Conservation (phyloP, 352 stramenopile species). For the Phytophthora macrochlamydospora region DNA sequence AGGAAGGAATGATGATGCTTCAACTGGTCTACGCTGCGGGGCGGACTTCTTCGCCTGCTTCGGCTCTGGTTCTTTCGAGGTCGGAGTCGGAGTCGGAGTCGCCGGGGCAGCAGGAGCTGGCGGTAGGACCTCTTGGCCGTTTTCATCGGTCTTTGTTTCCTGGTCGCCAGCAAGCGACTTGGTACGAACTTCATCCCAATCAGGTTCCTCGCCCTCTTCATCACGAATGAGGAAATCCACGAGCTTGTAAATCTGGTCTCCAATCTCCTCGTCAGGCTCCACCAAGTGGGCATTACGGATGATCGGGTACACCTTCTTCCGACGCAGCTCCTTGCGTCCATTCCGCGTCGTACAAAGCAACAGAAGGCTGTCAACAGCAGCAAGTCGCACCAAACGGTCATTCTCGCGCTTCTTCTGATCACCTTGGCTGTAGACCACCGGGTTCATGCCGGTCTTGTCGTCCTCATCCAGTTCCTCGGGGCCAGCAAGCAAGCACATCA, state of each 20-base stretch:
- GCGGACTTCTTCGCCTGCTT: conserved; percentile 12
- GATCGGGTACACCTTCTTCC: conserved; percentile 89
- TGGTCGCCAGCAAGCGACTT: conserved; percentile 67
- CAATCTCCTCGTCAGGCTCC: conserved; percentile 81
- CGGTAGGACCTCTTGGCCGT: conserved; percentile 24
- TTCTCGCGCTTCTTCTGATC: conserved; percentile 87
- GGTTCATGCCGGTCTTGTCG: conserved; percentile 84
- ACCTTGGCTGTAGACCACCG: conserved; percentile 72
- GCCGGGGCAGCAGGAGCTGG: conserved; percentile 16
- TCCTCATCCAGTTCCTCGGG: conserved; percentile 79
- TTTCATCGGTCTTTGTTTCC: conserved; percentile 41
- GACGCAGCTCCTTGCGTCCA: conserved; percentile 76
- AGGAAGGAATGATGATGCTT: conserved; percentile 39
- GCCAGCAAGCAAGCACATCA: conserved; percentile 75
- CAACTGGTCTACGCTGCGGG: conserved; percentile 19
- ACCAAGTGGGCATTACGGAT: conserved; percentile 84
- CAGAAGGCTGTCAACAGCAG: conserved; percentile 74
- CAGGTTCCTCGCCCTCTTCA: conserved; percentile 84
- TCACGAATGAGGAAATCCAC: conserved; percentile 89
- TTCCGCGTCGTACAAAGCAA: conserved; percentile 82
- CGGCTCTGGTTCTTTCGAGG: conserved; percentile 27
- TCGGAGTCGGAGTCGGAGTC: conserved; percentile 13
- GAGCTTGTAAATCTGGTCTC: conserved; percentile 90
- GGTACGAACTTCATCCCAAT: conserved; percentile 78
- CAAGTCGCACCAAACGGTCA: conserved; percentile 72